Evolutionary conservation across 2,329 filamentous ascomycete genomes (phyloP).

Genomic region (Pseudocercospora musae): DNA sequence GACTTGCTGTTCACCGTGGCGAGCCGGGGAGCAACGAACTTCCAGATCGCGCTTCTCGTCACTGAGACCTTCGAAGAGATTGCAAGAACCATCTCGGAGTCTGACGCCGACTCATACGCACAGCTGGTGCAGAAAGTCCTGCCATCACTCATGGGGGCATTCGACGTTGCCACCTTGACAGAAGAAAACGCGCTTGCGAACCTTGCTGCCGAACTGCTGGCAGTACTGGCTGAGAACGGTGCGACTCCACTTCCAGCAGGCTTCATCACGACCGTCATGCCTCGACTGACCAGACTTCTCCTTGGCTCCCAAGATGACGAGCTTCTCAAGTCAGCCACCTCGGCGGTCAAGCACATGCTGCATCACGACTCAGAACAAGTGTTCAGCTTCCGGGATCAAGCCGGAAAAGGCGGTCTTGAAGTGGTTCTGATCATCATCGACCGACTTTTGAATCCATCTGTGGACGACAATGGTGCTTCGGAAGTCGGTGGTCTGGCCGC

Average conservation of each 20-base stretch:
- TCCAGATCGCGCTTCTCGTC: conserved; percentile 83
- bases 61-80: conserved; percentile 90
- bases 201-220: conserved; percentile 79
- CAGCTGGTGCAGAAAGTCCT: conserved; percentile 80
- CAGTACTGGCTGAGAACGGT: conserved; percentile 76
- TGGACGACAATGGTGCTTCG: conserved; percentile 93
- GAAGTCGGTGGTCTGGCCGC: conserved; percentile 93
- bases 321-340: conserved; percentile 79
- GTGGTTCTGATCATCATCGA: conserved; percentile 89
- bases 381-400: conserved; percentile 76
- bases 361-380: conserved; percentile 87
- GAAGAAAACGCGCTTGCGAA: conserved; percentile 81
- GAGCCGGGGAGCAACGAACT: conserved; percentile 83
- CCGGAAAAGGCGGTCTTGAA: conserved; percentile 79
- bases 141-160: conserved; percentile 81
- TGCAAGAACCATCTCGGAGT: conserved; percentile 63
- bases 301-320: conserved; percentile 84
- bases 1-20: conserved; percentile 85
- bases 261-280: conserved; percentile 80
- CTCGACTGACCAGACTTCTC: conserved; percentile 78
- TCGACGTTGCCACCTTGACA: conserved; percentile 82
- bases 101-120: conserved; percentile 66
- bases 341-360: conserved; percentile 84
- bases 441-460: conserved; percentile 73
- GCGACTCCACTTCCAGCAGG: conserved; percentile 80